Base-by-base conservation (phyloP, 129 eudicot species). In the Helianthus tuberosus region DNA sequence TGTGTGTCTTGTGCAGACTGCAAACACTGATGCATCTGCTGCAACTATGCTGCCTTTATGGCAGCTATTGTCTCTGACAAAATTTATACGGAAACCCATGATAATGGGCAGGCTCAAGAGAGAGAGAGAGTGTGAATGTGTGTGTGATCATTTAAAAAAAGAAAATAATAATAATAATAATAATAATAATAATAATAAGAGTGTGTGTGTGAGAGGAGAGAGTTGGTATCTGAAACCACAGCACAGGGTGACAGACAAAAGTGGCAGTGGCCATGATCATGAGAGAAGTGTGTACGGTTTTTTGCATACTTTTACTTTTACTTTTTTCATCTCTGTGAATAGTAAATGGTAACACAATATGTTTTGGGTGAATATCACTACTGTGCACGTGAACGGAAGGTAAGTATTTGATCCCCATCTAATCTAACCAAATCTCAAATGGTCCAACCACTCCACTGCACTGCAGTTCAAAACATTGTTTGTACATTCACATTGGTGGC, bases 1-100 rank as follows among this genome's bases (percentile, higher is more conserved):
- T 69, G 52, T 65, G 73, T 74, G 79, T 77, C 55, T 86, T 78
- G 84, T 89, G 84, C 75, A 70, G 92, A 89, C 96, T 86, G 90
- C 86, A 77, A 57, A 74, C 64, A 79, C 83, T 73, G 89, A 66
- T 74, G 85, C 85, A 58, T 57, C 93, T 79, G 79, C 79, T 79
- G 81, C 81, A 35, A 68, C 83, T 66, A 69, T 82, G 82, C 86
- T 78, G 85, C 82, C 88, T 84, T 87, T 85, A 85, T 87, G 93
- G 87, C 93, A 86, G 89, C 86, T 78, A 77, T 88, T 77, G 89
- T 82, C 87, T 82, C 91, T 88, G 91, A 84, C 93, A 81, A 55
- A 72, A 29, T 69, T 12, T 75, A 79, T 88, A 84, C 89, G 86
- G 91, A 91, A 88, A 84, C 81, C 89, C 82, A 88, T 85, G 86